Base-by-base conservation (phyloP, 192 early-diverging fungal species). In the Kappamyces sp. region DNA sequence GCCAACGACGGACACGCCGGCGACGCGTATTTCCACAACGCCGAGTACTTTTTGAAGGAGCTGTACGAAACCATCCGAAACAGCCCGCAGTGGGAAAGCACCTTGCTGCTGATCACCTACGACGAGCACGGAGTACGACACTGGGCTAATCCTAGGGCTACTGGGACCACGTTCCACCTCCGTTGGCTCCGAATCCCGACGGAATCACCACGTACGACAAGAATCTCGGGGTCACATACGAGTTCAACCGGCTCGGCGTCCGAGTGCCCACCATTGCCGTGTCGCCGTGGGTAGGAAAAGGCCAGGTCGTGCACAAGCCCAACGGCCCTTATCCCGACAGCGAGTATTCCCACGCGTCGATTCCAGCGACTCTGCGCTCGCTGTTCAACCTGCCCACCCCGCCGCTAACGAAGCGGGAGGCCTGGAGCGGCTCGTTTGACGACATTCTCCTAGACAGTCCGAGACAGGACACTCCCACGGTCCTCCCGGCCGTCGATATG, bases 71-170 rank as follows among this genome's bases (percentile, higher is more conserved):
- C 72, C 36, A 52, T 80, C 12, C 66, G 72, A 36, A 53, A 33
- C 38, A 69, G 67, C 5, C 70, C 73, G 4, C 72, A 77, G 41
- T 80, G 78, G 78, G 60, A 76, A 14, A 29, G 57, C 8, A 72
- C 69, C n/a, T 54, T 70, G 22, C 62, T 76, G 34, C 39, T 80
- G 30, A 49, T 80, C 34, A 80, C 72, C 45, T 77, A 68, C 43
- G 77, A 79, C 57, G 77, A 78, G 50, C 65, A 75, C 53, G 77
- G 74, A 45, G 71, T 69, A 61, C 36, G 77, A 76, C 53, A 70
- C 73, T 59, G 74, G 71, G 9, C 48, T 63, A 5, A 22, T 22
- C 22, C 22, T 22, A 22, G 22, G 22, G 22, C 22, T 22, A 22
- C 22, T 22, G 22, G 22, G 22, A 22, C 22, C 22, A 22, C 22